Percentiles rank a stretch among this genome's conserved stretches.
phyloP scores from a whole-genome alignment of 2,329 filamentous ascomycete genomes.

The Aspergillus aculeatinus region DNA sequence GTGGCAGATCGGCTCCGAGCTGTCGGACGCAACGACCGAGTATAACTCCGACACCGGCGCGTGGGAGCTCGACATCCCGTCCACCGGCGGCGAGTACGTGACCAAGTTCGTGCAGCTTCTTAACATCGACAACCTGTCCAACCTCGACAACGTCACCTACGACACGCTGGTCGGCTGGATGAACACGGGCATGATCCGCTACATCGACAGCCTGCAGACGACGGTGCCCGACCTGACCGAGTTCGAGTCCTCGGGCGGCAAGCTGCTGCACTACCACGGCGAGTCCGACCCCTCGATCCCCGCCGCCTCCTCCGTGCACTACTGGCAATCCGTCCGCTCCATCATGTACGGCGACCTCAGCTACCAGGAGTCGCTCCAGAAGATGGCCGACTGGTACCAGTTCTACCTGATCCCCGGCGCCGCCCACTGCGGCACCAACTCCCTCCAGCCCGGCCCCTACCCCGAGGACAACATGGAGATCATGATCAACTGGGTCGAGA shows the following conservation, averaged over 20 bases:
- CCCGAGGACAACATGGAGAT: slow-evolving; percentile 48
- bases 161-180: slow-evolving; percentile 59
- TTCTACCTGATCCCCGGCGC: slow-evolving; percentile 57
- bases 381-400: slow-evolving; percentile 55
- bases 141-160: slow-evolving; percentile 53
- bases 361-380: slow-evolving; percentile 40
- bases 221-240: slow-evolving; percentile 53
- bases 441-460: slow-evolving; percentile 47
- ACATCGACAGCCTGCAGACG: slow-evolving; percentile 54
- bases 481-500: slow-evolving; percentile 56
- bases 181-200: slow-evolving; percentile 49
- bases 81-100: slow-evolving; percentile 42
- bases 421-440: slow-evolving; percentile 52
- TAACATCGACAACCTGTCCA: slow-evolving; percentile 40
- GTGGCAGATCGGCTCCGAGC: slow-evolving; percentile 30
- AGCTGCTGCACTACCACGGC: slow-evolving; percentile 60
- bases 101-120: slow-evolving; percentile 31
- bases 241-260: slow-evolving; percentile 53
- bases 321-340: slow-evolving; percentile 54
- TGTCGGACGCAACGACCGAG: slow-evolving; percentile 26
- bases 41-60: slow-evolving; percentile 30
- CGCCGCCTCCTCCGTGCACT: slow-evolving; percentile 55
- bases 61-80: slow-evolving; percentile 33
- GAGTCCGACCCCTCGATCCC: slow-evolving; percentile 57
- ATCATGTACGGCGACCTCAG: slow-evolving; percentile 50